phyloP scores from a whole-genome alignment of 495 filamentous ascomycete genomes.

The Articulospora tetracladia region DNA sequence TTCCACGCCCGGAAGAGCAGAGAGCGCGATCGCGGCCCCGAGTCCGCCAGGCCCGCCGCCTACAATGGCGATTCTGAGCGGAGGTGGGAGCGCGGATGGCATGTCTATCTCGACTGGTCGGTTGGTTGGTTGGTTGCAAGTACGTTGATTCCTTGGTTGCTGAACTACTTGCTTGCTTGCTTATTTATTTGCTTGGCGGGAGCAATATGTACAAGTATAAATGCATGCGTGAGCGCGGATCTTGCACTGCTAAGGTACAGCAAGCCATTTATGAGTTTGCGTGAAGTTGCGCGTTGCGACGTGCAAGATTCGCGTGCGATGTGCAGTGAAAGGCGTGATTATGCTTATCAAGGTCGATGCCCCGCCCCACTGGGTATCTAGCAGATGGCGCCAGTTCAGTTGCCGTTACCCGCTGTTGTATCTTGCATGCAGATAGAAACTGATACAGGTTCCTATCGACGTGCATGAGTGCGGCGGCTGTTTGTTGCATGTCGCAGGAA shows the following conservation, averaged over 20 bases:
- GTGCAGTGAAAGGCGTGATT: neutral
- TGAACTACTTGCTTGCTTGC: too few species aligned
- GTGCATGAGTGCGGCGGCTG: too few species aligned
- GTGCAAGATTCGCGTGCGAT: neutral
- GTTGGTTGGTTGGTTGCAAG: too few species aligned
- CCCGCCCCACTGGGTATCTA: too few species aligned
- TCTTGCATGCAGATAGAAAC: too few species aligned
- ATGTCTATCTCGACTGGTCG: slow-evolving; percentile 16
- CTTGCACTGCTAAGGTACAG: neutral
- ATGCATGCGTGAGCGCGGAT: too few species aligned
- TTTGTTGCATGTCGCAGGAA: too few species aligned
- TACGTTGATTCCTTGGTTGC: neutral
- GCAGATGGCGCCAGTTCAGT: too few species aligned
- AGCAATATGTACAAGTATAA: too few species aligned
- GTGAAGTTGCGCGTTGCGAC: neutral
- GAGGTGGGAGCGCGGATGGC: slow-evolving; percentile 36
- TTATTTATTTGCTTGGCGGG: too few species aligned
- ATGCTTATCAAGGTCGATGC: neutral
- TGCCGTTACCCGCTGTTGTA: too few species aligned
- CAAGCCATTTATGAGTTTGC: neutral
- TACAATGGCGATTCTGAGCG: slow-evolving; percentile 24
- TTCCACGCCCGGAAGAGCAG: slow-evolving; percentile 38
- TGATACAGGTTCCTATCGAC: too few species aligned
- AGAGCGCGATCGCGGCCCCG: slow-evolving; percentile 44
- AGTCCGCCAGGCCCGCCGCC: slow-evolving; percentile 37